Evolutionary conservation across 306 rosid species (phyloP).

Genomic region (Quercus wislizeni): DNA sequence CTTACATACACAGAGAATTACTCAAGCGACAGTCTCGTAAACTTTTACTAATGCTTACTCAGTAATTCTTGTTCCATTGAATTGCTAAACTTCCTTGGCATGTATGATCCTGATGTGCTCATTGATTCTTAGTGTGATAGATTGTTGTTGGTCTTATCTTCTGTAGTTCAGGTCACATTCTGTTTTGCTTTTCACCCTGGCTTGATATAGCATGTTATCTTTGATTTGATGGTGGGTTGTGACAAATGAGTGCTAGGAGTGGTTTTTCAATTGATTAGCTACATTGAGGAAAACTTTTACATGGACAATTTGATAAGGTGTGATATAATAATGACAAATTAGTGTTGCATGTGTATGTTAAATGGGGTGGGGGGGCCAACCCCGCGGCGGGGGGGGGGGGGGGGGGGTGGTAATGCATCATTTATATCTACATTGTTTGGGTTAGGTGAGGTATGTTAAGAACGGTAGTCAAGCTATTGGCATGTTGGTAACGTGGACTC

Average conservation of each 20-base stretch:
- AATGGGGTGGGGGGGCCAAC: too few species aligned
- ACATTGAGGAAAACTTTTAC: too few species aligned
- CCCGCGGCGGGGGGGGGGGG: too few species aligned
- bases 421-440: too few species aligned
- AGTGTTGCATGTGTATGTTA: too few species aligned
- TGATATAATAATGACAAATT: too few species aligned
- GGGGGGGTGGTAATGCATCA: too few species aligned
- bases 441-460: too few species aligned
- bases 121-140: neutral
- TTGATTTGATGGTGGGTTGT: neutral
- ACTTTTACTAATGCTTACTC: neutral
- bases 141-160: neutral
- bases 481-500: too few species aligned
- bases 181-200: neutral
- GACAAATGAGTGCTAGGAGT: neutral
- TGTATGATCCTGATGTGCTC: neutral
- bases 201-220: neutral
- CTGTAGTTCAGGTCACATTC: neutral
- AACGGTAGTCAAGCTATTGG: too few species aligned
- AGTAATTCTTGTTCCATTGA: conserved; percentile 1
- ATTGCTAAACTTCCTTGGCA: neutral
- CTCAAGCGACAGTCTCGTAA: neutral
- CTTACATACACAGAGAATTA: neutral
- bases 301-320: too few species aligned
- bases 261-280: neutral